Conservation (phyloP, 1,284 basidiomycete species). For the Puccinia triticina region DNA sequence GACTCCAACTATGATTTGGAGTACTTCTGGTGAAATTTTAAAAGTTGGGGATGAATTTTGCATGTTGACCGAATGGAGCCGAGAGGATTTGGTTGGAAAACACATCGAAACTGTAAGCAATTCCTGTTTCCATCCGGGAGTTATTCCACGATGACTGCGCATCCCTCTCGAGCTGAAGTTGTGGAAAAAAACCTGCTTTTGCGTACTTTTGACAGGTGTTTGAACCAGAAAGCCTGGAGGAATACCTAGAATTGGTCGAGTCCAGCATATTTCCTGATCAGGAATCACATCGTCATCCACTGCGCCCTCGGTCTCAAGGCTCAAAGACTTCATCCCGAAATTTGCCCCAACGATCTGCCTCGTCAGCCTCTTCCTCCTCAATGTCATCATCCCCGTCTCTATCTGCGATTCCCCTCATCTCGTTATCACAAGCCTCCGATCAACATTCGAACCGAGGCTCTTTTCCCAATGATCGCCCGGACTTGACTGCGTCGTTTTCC, state of each 20-base stretch:
- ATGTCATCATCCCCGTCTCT: slow-evolving; percentile 11
- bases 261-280: slow-evolving; percentile 41
- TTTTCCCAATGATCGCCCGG: background rate
- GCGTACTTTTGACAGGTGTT: slow-evolving; percentile 11
- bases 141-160: background rate
- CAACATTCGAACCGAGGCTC: background rate
- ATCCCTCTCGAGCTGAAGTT: slow-evolving; percentile 75
- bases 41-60: slow-evolving; percentile 95
- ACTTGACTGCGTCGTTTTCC: background rate
- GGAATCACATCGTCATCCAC: background rate
- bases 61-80: slow-evolving; percentile 84
- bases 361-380: slow-evolving; percentile 12
- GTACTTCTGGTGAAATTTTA: slow-evolving; percentile 94
- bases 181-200: slow-evolving; percentile 61
- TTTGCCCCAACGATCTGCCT: slow-evolving; percentile 8
- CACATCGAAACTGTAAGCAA: slow-evolving; percentile 81
- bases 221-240: slow-evolving; percentile 35
- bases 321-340: slow-evolving; percentile 2
- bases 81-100: slow-evolving; percentile 79
- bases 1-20: slow-evolving; percentile 99
- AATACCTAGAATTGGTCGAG: slow-evolving; percentile 38
- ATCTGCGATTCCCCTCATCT: slow-evolving; percentile 2
- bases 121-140: background rate
- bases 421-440: slow-evolving; percentile 12
- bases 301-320: slow-evolving; percentile 2